A percentile compares a stretch with the other conserved stretches of the same genome.
These are phyloP conservation scores for Lunularia cruciata DNA, from an alignment of 225 moss, liverwort and hornwort genomes.

Conservation along the genomic window DNA sequence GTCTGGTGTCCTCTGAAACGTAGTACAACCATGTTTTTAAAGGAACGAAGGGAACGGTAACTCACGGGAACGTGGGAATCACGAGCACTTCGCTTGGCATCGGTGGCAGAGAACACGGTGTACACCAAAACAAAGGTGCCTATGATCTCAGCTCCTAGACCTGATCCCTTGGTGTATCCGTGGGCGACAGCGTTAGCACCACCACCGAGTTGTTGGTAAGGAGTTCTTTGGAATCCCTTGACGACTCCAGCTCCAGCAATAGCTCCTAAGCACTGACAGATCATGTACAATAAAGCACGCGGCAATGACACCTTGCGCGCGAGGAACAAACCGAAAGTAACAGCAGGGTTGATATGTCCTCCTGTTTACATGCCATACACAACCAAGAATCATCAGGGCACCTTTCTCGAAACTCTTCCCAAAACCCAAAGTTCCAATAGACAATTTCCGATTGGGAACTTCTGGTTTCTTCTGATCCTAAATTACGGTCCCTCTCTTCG, in stretches of 20 bases:
- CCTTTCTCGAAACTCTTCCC: no score
- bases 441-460: no score
- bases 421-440: no score
- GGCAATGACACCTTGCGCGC: conserved; percentile 40
- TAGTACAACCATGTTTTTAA: no score
- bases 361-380: conserved; percentile 23
- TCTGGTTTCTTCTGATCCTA: no score
- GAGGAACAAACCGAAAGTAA: conserved; percentile 43
- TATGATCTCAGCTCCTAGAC: conserved; percentile 45
- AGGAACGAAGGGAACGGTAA: not conserved
- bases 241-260: conserved; percentile 46
- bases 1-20: not conserved
- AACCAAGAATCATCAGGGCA: not conserved
- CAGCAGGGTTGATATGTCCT: conserved; percentile 52
- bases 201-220: conserved; percentile 22
- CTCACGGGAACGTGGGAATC: conserved; percentile 49
- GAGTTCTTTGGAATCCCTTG: conserved; percentile 36
- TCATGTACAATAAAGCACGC: conserved; percentile 36
- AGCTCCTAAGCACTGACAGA: conserved; percentile 37
- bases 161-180: conserved; percentile 49
- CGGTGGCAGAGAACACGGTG: conserved; percentile 50
- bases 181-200: conserved; percentile 34
- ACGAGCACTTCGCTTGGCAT: conserved; percentile 48
- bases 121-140: conserved; percentile 48
- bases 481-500: no score